Conservation (phyloP, 202 grass and related monocot species). For the Carex arenaria region DNA sequence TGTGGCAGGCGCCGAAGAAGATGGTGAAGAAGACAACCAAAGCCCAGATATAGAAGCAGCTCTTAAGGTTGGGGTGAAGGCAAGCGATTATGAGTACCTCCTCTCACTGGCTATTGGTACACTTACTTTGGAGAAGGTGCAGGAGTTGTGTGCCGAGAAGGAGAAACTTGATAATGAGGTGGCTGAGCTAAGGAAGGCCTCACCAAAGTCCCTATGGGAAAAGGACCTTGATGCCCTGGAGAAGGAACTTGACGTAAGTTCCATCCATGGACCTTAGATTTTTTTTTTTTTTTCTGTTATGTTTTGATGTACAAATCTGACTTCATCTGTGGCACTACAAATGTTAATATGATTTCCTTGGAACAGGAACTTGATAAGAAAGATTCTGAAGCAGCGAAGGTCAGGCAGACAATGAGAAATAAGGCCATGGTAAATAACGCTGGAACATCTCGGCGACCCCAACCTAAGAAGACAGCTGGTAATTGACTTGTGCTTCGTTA, state of each 20-base stretch:
- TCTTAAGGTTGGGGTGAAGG: slow-evolving; percentile 16
- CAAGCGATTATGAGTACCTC: slow-evolving; percentile 74
- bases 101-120: slow-evolving; percentile 71
- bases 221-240: slow-evolving; percentile 76
- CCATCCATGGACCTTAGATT: neutral
- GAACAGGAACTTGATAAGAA: slow-evolving; percentile 44
- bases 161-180: slow-evolving; percentile 37
- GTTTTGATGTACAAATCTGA: neutral
- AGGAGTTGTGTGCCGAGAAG: slow-evolving; percentile 47
- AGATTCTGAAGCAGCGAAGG: slow-evolving; percentile 18
- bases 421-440: neutral
- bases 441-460: slow-evolving; percentile 24
- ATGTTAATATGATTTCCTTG: neutral
- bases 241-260: slow-evolving; percentile 71
- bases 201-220: slow-evolving; percentile 54
- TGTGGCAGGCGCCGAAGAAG: slow-evolving; percentile 44
- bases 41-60: slow-evolving; percentile 26
- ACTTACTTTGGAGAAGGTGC: slow-evolving; percentile 65
- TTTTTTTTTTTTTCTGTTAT: neutral
- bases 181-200: slow-evolving; percentile 36
- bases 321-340: neutral
- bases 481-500: slow-evolving; percentile 17
- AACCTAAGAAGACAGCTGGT: slow-evolving; percentile 37
- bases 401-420: slow-evolving; percentile 20
- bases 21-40: slow-evolving; percentile 42